Evolutionary conservation across 371 early-diverging fungal species (phyloP), one percentile per base, ranked within the genome.

Genomic region (Amoeboaphelidium protococcarum): DNA sequence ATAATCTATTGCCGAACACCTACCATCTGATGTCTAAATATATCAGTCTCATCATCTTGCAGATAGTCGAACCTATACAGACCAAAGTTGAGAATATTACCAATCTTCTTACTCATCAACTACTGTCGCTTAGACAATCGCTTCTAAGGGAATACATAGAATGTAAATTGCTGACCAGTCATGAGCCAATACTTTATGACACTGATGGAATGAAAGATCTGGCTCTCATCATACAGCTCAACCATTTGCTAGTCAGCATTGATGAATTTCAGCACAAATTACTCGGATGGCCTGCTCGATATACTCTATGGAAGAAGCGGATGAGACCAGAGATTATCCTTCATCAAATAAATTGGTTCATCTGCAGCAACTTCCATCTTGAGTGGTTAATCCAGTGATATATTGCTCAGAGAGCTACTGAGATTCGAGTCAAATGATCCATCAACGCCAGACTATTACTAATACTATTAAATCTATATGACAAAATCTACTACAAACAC

Each of bases 51-150:
- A 25, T 13, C 46, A 22, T 42, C 24, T 47, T 27, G 19, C 4
- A 49, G 23, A 13, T 19, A 48, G 10, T 49, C 50, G 24, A 48
- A 50, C 22, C 45, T 4, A 20, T 45, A 26, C 4, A 48, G 26
- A 23, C 50, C 47, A 23, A 25, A 49, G 3, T 40, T 40, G 6
- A 50, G 12, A 40, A 50, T 21, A 19, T 3, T 23, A 6, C 49
- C 50, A 20, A 50, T 50, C 24, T 40, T 47, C 23, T 50, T 50
- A 10, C 22, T 48, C 25, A 48, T 10, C 4, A 19, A 6, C 46
- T 48, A 47, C 16, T 19, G 12, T 49, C 13, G 25, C 13, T 23
- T 23, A 25, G 12, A 24, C 13, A 45, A 22, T 4, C 25, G 45
- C 25, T 45, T 13, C 19, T 45, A 6, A 24, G 21, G 21, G 4